phyloP scores from a whole-genome alignment of 2,329 filamentous ascomycete genomes.

The Aciculosporium take region DNA sequence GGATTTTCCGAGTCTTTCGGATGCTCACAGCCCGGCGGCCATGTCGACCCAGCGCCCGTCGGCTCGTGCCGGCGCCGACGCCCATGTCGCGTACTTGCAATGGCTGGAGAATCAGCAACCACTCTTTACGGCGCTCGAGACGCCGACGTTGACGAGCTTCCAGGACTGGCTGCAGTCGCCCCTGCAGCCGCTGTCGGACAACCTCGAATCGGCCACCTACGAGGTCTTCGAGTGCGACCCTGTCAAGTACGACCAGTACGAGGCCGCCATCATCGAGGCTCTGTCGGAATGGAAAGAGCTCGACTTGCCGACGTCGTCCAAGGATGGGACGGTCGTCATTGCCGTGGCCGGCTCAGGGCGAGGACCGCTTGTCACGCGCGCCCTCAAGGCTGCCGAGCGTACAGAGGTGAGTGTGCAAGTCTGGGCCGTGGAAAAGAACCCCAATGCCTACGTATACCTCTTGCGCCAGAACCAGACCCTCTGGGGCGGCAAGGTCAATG shows the following conservation, averaged over 20 bases:
- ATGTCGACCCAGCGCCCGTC: slow-evolving; percentile 16
- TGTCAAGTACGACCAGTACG: slow-evolving; percentile 95
- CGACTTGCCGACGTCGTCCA: slow-evolving; percentile 57
- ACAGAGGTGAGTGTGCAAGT: slow-evolving; percentile 69
- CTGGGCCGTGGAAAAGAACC: slow-evolving; percentile 96
- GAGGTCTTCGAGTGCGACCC: slow-evolving; percentile 98
- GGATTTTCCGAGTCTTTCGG: slow-evolving; percentile 56
- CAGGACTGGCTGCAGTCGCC: slow-evolving; percentile 96
- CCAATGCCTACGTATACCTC: slow-evolving; percentile 88
- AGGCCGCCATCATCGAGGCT: slow-evolving; percentile 67
- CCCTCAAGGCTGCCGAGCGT: slow-evolving; percentile 61
- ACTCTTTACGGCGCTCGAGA: slow-evolving; percentile 37
- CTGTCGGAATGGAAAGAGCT: slow-evolving; percentile 64
- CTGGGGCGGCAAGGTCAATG: slow-evolving; percentile 70
- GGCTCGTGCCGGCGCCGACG: slow-evolving; percentile 14
- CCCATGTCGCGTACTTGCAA: slow-evolving; percentile 64
- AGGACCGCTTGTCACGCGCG: slow-evolving; percentile 80
- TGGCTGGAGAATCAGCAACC: slow-evolving; percentile 75
- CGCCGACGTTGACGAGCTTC: slow-evolving; percentile 39
- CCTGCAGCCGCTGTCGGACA: slow-evolving; percentile 86
- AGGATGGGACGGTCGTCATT: slow-evolving; percentile 60
- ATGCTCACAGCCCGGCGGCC: slow-evolving; percentile 34
- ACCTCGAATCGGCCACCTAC: slow-evolving; percentile 92
- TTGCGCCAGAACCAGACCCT: slow-evolving; percentile 68
- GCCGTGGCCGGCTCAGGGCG: slow-evolving; percentile 89